Base-by-base conservation (phyloP, 202 grass and related monocot genomes). In the Panicum hallii region DNA sequence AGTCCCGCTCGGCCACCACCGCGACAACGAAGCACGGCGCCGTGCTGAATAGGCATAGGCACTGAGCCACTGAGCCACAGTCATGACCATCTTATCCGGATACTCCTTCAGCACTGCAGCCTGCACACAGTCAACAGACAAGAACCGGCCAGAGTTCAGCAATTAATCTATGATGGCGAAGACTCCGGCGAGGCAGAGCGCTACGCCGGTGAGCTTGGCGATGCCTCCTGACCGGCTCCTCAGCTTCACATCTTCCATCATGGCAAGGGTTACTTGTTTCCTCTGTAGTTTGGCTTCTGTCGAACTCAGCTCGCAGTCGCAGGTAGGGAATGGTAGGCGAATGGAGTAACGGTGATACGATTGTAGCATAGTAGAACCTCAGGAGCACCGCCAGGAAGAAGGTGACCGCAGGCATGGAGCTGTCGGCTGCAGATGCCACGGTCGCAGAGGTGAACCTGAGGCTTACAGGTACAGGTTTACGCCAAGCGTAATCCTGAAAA, bases 1-100 rank as follows among this genome's bases (percentile, higher is more conserved):
- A 86, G 52, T 91, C 91, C 52, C 91, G 77, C 84, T 93, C 90
- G 0, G 87, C 93, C 0, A 77, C 70, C 26, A 96, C 44, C 0
- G 89, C 93, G 0, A 80, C 74, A 17, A 96, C 28, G 56, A 89
- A 91, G 1, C 84, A 60, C 26, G 93, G 90, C 6, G 74, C 20
- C 64, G 78, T 77, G 81, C 88, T 74, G 71, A 74, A 54, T 5
- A 54, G 9, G 30, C 71, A 54, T 5, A 74, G 16, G 30, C 71
- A 74, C 71, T 54, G 30, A 0, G 9, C 16, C 71, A 74, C 71
- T 54, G 30, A 0, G 9, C 16, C 48, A 73, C 8, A 6, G 47
- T 74, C 28, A 74, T 16, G 6, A 49, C 8, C 71, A 74, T 74
- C 16, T 74, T 74, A 3, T 74, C 71, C n/a, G 30, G 30, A 40